Conservation (phyloP, 306 rosid genomes). For the Malus orientalis region DNA sequence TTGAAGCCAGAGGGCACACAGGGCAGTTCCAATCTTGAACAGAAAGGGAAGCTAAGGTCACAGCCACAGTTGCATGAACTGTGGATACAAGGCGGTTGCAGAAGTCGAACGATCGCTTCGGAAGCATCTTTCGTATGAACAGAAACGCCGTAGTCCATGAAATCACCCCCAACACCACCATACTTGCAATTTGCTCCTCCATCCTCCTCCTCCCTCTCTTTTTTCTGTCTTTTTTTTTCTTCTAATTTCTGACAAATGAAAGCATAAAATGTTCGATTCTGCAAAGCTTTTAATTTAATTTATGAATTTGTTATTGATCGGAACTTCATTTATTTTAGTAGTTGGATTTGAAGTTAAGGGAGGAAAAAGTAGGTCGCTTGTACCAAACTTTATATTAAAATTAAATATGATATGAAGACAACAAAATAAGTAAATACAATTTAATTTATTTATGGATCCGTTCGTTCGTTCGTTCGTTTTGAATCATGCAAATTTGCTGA, state of each 20-base stretch:
- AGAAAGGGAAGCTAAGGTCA: constrained; percentile 52
- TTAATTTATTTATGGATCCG: neutral
- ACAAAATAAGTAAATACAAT: too few relatives aligned
- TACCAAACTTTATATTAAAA: too few relatives aligned
- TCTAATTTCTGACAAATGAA: neutral
- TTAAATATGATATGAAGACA: too few relatives aligned
- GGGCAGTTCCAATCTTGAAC: constrained; percentile 74
- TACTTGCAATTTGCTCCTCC: constrained; percentile 16
- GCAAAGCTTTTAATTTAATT: neutral
- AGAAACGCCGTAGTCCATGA: constrained; percentile 64
- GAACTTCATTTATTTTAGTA: constrained; percentile 6
- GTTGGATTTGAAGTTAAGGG: neutral
- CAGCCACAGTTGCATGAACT: constrained; percentile 60
- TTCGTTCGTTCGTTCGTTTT: neutral
- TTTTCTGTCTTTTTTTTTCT: neutral
- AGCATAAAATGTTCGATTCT: neutral
- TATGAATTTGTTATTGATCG: neutral
- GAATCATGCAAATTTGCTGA: neutral
- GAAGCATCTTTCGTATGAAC: constrained; percentile 31
- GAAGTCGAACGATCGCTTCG: constrained; percentile 49
- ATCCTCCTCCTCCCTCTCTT: constrained; percentile 29
- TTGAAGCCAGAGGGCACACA: constrained; percentile 49
- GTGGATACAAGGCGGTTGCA: constrained; percentile 64
- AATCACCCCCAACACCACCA: constrained; percentile 45
- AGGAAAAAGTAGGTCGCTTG: neutral